Base-by-base conservation (phyloP, 148 eudicot genomes). In the Cornus florida region DNA sequence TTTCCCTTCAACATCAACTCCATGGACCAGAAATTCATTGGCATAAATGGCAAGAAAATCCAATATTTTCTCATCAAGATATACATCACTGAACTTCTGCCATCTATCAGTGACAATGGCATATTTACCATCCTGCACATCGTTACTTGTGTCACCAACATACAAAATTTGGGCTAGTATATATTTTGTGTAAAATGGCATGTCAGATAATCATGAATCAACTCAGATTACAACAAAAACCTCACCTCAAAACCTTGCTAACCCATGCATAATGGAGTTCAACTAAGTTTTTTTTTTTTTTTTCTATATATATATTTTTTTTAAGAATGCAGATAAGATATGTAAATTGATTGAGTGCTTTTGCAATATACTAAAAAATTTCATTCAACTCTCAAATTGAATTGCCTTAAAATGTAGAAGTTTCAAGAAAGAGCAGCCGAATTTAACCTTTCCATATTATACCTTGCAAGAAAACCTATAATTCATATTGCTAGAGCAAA, bases 1-100 rank as follows among this genome's bases (percentile, higher is more conserved):
- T 94, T 96, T 96, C 85, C 99, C 99, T 90, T 96, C 99, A 62
- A 96, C 98, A 72, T 96, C 99, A 72, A 96, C 99, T 66, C 99
- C 99, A 83, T 96, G 99, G 74, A 96, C 98, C 79, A 96, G 91
- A 87, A 96, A 96, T 81, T 96, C 99, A 82, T 96, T 95, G 65
- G 99, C 95, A 85, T 88, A 92, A 13, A 23, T 71, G n/a, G 98
- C 92, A 78, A 96, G 97, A 86, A 87, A 89, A 71, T 88, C 85
- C 87, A 96, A 72, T 68, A 96, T 87, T 53, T 85, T 80, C 78
- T 89, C 84, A 68, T 91, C 93, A 68, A 96, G 91, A 87, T 77
- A 90, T 60, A 96, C 95, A 75, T 96, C 91, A 56, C 81, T 93
- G 77, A 96, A 96, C 87, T 93, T 93, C 91, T 96, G 99, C 99